Conservation (phyloP, 2,329 filamentous ascomycete species). For the Claviceps africana region DNA sequence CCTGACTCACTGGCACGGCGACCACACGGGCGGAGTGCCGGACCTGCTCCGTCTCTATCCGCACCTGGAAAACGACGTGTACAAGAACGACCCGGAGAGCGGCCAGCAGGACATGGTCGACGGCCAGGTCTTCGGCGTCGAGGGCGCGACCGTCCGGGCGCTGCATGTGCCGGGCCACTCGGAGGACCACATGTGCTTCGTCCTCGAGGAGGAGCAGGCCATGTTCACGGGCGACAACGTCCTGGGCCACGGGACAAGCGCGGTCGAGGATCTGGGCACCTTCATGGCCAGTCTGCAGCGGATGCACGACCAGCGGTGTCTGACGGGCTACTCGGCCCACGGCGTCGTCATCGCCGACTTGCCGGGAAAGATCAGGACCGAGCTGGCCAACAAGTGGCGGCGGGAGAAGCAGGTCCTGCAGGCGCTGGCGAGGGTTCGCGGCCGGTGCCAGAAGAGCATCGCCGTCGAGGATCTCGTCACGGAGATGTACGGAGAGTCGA, state of each 20-base stretch:
- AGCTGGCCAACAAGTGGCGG: constrained; percentile 22
- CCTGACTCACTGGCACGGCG: constrained; percentile 62
- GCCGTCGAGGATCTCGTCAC: constrained; percentile 28
- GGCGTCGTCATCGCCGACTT: constrained; percentile 44
- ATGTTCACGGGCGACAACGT: constrained; percentile 67
- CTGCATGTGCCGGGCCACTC: constrained; percentile 58
- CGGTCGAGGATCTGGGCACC: constrained; percentile 51
- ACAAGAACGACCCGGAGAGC: constrained; percentile 39
- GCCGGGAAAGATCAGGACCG: constrained; percentile 9
- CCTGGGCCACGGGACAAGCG: constrained; percentile 57
- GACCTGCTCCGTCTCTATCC: constrained; percentile 32
- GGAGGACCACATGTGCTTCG: constrained; percentile 51
- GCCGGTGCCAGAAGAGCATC: constrained; percentile 16
- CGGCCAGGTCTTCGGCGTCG: constrained; percentile 33
- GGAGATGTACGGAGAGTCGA: constrained; percentile 24
- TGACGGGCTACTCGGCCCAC: constrained; percentile 45
- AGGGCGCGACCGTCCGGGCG: constrained; percentile 46
- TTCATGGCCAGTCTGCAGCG: constrained; percentile 47
- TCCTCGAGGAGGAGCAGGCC: constrained; percentile 49
- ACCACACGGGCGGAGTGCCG: constrained; percentile 53
- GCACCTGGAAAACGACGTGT: constrained; percentile 21
- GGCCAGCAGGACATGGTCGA: constrained; percentile 27
- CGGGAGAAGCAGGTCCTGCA: constrained; percentile 26
- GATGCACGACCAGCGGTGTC: constrained; percentile 41
- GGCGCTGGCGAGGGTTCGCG: constrained; percentile 16